A percentile compares a stretch with the other conserved stretches of the same genome.
phyloP scores from a whole-genome alignment of 345 rosid genomes.

The Capsella bursapastoris region DNA sequence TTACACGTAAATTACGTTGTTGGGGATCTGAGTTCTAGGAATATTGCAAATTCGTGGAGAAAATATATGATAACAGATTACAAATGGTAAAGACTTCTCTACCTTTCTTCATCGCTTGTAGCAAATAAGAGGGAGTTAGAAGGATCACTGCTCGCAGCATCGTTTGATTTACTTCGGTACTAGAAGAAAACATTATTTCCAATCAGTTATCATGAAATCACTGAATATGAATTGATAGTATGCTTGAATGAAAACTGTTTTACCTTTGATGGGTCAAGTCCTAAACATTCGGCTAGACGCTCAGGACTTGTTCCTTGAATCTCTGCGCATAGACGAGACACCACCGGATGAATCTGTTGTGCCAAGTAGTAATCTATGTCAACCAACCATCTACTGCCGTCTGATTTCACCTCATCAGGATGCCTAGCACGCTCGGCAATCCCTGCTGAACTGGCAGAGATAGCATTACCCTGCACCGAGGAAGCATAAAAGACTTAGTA shows the following conservation, averaged over 20 bases:
- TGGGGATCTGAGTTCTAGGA: constrained; percentile 1
- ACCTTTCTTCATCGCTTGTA: constrained; percentile 82
- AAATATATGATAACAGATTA: constrained; percentile 11
- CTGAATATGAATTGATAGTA: neutral
- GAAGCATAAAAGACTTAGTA: constrained; percentile 19
- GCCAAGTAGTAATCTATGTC: constrained; percentile 96
- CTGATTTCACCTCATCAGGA: constrained; percentile 88
- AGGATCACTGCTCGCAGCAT: constrained; percentile 53
- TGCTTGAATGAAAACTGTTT: constrained; percentile 28
- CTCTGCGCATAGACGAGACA: constrained; percentile 91
- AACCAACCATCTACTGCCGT: constrained; percentile 85
- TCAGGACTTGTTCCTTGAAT: constrained; percentile 97
- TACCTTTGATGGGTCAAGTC: constrained; percentile 97
- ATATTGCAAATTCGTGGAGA: neutral
- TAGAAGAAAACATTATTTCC: constrained; percentile 41
- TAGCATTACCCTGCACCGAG: constrained; percentile 59
- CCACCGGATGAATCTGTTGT: constrained; percentile 99
- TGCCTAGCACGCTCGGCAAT: constrained; percentile 95
- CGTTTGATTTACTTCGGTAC: constrained; percentile 74
- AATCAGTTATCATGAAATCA: constrained; percentile 14
- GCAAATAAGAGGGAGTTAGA: constrained; percentile 65
- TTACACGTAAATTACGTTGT: constrained; percentile 14
- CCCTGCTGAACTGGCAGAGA: constrained; percentile 68
- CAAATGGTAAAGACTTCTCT: constrained; percentile 31
- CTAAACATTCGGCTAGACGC: constrained; percentile 94